Evolutionary conservation across 2,329 filamentous ascomycete species (phyloP), one percentile per base, ranked within the genome.

Genomic region (Trematosphaeria pertusa): DNA sequence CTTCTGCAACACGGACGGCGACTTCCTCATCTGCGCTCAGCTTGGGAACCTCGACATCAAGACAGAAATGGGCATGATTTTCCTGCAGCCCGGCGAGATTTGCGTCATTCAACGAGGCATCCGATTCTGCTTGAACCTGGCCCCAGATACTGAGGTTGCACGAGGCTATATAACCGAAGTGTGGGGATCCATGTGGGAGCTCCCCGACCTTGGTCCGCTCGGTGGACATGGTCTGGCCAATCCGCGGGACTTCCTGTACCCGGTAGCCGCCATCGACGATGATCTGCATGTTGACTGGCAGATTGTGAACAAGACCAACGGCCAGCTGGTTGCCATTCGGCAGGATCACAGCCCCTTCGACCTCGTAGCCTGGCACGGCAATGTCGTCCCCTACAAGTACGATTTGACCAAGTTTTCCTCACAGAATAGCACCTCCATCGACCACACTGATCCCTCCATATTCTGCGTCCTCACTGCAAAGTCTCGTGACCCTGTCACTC

Each of bases 301-400:
- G 5, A 66, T 71, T 24, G 62, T 71, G 8, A 70, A 67, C 56
- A 72, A 72, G 56, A 70, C 53, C 30, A 71, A 66, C 26, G 69
- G 69, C 8, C 50, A 65, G 39, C 58, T 69, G n/a, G 47, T 56
- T 14, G 58, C 63, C 21, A 67, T 71, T n/a, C 54, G 65, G 19
- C 70, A 73, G 43, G 62, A 72, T 35, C 70, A 73, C 54, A 68
- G 63, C 39, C 70, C 72, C 1, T 79, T 78, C 48, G 76, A 80
- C 37, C 64, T 74, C 5, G 67, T 73, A 7, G 70, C 70, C 9
- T 73, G 70, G 70, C 70, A 73, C 48, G 70, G 70, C 18, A 73
- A 72, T 36, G 67, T 70, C n/a, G 65, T 70, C 7, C 80, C 80
- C 0, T 82, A 77, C 68, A 82, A 82, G 64, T 83, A 83, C 59